Evolutionary conservation across 768 basidiomycete genomes (phyloP).

Genomic region (Antrodiella citrinella): DNA sequence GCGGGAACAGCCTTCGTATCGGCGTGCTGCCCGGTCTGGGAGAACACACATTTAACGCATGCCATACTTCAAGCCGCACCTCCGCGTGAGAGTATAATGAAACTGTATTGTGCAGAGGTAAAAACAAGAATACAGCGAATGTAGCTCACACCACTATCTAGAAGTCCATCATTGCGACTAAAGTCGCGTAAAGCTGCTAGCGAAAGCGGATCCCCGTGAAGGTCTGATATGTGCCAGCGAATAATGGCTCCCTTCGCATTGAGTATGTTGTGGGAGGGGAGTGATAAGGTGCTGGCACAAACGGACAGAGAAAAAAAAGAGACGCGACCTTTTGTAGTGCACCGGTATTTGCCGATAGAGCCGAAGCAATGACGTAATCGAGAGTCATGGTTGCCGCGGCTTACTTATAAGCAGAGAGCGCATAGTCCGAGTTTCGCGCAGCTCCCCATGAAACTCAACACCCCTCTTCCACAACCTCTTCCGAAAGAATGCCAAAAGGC

Average conservation of each 20-base stretch:
- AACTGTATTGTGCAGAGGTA: not conserved
- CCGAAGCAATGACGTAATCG: not conserved
- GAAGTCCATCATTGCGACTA: slow-evolving; percentile 25
- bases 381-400: not conserved
- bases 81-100: too few relatives aligned
- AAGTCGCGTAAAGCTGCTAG: slow-evolving; percentile 26
- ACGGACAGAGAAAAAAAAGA: not conserved
- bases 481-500: slow-evolving; percentile 85
- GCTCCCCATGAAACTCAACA: slow-evolving; percentile 37
- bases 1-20: too few relatives aligned
- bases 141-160: slow-evolving; percentile 29
- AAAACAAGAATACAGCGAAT: too few relatives aligned
- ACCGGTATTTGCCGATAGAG: not conserved
- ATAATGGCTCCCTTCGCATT: slow-evolving; percentile 21
- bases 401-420: slow-evolving; percentile 7
- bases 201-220: slow-evolving; percentile 24
- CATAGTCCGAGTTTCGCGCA: not conserved
- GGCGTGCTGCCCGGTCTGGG: too few relatives aligned
- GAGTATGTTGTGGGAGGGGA: slow-evolving; percentile 14
- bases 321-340: not conserved
- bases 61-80: too few relatives aligned
- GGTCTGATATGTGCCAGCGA: slow-evolving; percentile 16
- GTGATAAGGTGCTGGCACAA: slow-evolving; percentile 26
- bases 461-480: slow-evolving; percentile 48
- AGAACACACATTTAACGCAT: too few relatives aligned